Conservation (phyloP, 2,329 filamentous ascomycete genomes). For the Claviceps digitariae region DNA sequence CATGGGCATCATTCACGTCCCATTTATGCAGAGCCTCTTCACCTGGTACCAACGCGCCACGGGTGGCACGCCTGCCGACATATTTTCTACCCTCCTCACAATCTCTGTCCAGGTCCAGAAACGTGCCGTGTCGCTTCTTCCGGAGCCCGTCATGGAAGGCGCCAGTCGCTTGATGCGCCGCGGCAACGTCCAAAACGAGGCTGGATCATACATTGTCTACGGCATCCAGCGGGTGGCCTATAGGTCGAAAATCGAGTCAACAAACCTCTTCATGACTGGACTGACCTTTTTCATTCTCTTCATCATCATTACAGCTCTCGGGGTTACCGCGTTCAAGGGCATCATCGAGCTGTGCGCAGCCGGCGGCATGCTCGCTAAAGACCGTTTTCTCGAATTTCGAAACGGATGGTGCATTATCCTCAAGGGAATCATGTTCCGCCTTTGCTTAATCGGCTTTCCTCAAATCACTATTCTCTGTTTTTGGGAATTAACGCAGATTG, state of each 20-base stretch:
- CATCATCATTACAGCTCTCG: constrained; percentile 57
- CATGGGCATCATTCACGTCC: constrained; percentile 80
- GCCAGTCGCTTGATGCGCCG: constrained; percentile 24
- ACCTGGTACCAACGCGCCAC: constrained; percentile 94
- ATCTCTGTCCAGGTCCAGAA: constrained; percentile 76
- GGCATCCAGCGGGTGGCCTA: constrained; percentile 86
- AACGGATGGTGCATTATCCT: constrained; percentile 85
- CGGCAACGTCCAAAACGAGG: constrained; percentile 33
- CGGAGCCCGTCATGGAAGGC: constrained; percentile 24
- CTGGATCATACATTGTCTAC: constrained; percentile 48
- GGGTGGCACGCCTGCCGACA: constrained; percentile 67
- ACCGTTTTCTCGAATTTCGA: constrained; percentile 85
- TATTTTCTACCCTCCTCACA: constrained; percentile 57
- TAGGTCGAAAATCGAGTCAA: constrained; percentile 66
- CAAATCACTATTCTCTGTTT: constrained; percentile 81
- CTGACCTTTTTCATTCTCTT: constrained; percentile 80
- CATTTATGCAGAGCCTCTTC: constrained; percentile 71
- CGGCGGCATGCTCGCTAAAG: constrained; percentile 61
- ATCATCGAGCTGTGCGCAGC: constrained; percentile 63
- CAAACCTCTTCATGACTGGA: constrained; percentile 86
- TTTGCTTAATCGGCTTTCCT: constrained; percentile 80
- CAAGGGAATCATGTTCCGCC: constrained; percentile 84
- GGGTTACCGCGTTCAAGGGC: constrained; percentile 66
- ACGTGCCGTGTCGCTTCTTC: constrained; percentile 31
- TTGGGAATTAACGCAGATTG: constrained; percentile 78